phyloP scores from a whole-genome alignment of 345 rosid species.

The Salix purpurea region DNA sequence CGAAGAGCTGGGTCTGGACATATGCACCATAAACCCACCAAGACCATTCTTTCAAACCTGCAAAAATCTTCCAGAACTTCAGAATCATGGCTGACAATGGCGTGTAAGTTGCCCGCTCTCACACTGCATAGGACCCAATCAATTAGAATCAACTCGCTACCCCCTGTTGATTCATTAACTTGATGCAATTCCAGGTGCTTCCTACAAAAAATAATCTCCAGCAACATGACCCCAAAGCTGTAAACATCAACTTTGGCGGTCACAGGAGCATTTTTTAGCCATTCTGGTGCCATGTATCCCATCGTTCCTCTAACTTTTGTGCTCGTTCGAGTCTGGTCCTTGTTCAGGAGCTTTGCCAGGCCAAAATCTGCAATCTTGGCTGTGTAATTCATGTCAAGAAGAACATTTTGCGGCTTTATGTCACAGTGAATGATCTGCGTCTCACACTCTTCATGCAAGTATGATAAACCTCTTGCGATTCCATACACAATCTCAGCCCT shows the following conservation, averaged over 20 bases:
- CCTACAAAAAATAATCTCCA: constrained; percentile 29
- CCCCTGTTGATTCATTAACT: constrained; percentile 7
- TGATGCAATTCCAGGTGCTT: constrained; percentile 24
- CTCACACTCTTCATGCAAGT: constrained; percentile 49
- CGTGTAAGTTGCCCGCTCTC: constrained; percentile 9
- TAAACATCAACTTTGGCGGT: constrained; percentile 29
- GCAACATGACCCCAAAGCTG: constrained; percentile 35
- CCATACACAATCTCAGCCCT: constrained; percentile 27
- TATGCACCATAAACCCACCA: constrained; percentile 30
- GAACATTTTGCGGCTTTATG: constrained; percentile 47
- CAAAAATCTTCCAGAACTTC: constrained; percentile 16
- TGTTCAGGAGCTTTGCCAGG: constrained; percentile 38
- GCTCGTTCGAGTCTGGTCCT: constrained; percentile 35
- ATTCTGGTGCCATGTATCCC: constrained; percentile 46
- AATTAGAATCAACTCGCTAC: constrained; percentile 19
- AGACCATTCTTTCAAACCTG: constrained; percentile 25
- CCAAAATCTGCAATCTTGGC: constrained; percentile 44
- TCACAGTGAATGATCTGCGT: constrained; percentile 46
- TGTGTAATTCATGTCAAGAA: constrained; percentile 26
- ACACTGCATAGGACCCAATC: constrained; percentile 31
- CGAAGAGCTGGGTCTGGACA: constrained; percentile 17
- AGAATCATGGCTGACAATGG: constrained; percentile 17
- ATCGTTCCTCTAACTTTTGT: constrained; percentile 38
- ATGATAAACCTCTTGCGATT: constrained; percentile 37
- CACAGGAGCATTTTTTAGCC: constrained; percentile 43